Conservation (phyloP, 257 asterid species). For the Rauvolfia tetraphylla region DNA sequence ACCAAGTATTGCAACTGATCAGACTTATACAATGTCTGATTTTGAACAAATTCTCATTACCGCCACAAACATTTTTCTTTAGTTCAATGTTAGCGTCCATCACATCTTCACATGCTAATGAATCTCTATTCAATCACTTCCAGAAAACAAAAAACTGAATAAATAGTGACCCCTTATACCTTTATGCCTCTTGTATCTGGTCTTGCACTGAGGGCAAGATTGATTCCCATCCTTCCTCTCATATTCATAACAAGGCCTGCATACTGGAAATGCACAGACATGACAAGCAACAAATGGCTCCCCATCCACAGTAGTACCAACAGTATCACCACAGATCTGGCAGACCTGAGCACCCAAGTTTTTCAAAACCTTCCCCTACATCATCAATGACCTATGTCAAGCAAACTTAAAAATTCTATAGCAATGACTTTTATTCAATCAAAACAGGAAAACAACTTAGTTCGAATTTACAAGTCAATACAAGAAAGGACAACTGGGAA, state of each 20-base stretch:
- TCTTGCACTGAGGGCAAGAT: slow-evolving; percentile 98
- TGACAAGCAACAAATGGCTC: slow-evolving; percentile 90
- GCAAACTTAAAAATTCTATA: slow-evolving; percentile 1
- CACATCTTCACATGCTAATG: neutral
- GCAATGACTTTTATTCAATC: neutral
- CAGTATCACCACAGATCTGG: slow-evolving; percentile 93
- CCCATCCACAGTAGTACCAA: slow-evolving; percentile 65
- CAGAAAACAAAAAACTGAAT: neutral
- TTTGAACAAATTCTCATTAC: neutral
- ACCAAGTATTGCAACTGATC: neutral
- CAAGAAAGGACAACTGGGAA: too few species aligned
- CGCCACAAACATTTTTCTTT: neutral
- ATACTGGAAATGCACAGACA: slow-evolving; percentile 92
- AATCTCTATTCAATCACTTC: neutral
- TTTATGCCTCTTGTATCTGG: slow-evolving; percentile 90
- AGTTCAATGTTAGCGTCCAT: neutral
- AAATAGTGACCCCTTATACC: slow-evolving; percentile 38
- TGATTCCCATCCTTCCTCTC: slow-evolving; percentile 97
- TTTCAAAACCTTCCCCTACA: slow-evolving; percentile 82
- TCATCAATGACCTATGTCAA: slow-evolving; percentile 20
- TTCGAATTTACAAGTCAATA: neutral
- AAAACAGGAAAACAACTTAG: neutral
- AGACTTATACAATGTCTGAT: neutral
- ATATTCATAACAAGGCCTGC: slow-evolving; percentile 96
- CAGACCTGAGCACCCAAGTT: slow-evolving; percentile 67